Evolutionary conservation across 1,284 basidiomycete species (phyloP).

Genomic region (Sanghuangporus weigelae): DNA sequence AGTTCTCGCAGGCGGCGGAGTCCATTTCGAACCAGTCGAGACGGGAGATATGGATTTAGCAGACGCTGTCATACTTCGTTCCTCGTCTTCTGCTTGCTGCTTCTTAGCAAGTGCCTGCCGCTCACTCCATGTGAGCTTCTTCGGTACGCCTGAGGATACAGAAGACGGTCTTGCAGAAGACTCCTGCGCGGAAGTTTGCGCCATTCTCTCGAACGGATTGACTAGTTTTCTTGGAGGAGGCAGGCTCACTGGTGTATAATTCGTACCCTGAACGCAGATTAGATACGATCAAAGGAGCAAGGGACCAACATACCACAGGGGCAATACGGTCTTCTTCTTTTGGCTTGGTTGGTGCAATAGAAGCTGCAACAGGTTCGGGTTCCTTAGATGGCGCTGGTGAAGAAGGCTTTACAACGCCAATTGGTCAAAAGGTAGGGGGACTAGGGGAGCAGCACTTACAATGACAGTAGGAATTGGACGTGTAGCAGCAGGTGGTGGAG

Average conservation of each 20-base stretch:
- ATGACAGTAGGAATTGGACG: conserved; percentile 41
- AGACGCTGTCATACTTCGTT: conserved; percentile 54
- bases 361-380: conserved; percentile 39
- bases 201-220: conserved; percentile 72
- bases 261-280: conserved; percentile 51
- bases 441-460: conserved; percentile 7
- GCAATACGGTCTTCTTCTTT: conserved; percentile 74
- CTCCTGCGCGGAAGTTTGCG: conserved; percentile 38
- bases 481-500: conserved; percentile 44
- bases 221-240: conserved; percentile 80
- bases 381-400: conserved; percentile 28
- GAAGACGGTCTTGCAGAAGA: conserved; percentile 20
- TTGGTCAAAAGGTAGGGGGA: conserved; percentile 21
- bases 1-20: conserved; percentile 28
- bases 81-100: conserved; percentile 78
- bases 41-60: conserved; percentile 32
- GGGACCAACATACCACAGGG: conserved; percentile 44
- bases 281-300: background rate
- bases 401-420: conserved; percentile 18
- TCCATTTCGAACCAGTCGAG: conserved; percentile 20
- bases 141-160: conserved; percentile 33
- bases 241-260: conserved; percentile 83
- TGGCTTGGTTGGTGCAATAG: conserved; percentile 58
- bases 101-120: conserved; percentile 84
- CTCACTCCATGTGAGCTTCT: conserved; percentile 89